Base-by-base conservation (phyloP, 208 protist genomes). In the Wallacemonas collosoma region DNA sequence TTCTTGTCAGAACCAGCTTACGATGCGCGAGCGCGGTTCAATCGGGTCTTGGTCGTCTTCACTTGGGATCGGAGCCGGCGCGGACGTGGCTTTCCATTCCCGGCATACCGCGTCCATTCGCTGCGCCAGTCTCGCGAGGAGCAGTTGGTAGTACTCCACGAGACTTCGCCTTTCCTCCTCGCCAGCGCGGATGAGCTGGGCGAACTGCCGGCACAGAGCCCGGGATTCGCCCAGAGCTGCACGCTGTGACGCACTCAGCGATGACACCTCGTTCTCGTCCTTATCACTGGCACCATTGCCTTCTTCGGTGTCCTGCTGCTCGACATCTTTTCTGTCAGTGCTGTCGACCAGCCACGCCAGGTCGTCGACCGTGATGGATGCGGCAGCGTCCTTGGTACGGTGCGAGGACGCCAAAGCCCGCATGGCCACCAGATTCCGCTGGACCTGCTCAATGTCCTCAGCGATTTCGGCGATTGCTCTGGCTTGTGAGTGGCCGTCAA, bases 81-180 rank as follows among this genome's bases (percentile, higher is more conserved):
- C 14, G 38, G 38, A 53, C n/a, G 54, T 55, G 35, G 50, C 38
- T 26, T 72, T 61, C 71, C 56, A 38, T 40, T 53, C 47, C 43
- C 44, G 54, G 7, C 17, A 17, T 65, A 72, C 5, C 53, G 71
- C 40, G 3, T 45, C 60, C 60, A 17, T 53, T 41, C 60, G 36
- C 60, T 65, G 60, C 6, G 41, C 15, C 2, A 80, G 69, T 36
- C 70, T n/a, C 17, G 73, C 69, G 47, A 79, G 54, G 17, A 82
- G 62, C n/a, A 80, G 63, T 58, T 73, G 44, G 43, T 81, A 54
- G 64, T 87, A 78, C 39, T 82, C 79, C 58, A 79, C 58, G 56
- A 81, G 78, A 5, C 40, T 67, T 41, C 71, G 50, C 68, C 69
- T 73, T 68, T 80, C 76, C 50, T 84, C 73, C 56, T 88, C 76